Conservation (phyloP, 129 eudicot genomes). For the Chrysanthemum lavandulifolium region DNA sequence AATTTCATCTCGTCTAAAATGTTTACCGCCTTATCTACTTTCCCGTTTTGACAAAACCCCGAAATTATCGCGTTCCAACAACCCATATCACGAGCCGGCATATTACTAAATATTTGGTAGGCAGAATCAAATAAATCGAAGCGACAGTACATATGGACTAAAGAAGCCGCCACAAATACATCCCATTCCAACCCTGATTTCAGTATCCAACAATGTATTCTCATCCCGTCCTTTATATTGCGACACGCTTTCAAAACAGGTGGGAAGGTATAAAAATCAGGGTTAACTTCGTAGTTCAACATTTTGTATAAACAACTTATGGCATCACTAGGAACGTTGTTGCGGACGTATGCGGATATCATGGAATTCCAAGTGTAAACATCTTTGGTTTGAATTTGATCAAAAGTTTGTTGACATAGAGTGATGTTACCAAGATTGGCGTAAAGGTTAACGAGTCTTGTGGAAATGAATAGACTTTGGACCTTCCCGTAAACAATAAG, state of each 20-base stretch:
- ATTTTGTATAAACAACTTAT: conserved; percentile 51
- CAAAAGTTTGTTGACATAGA: conserved; percentile 49
- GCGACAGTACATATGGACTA: conserved; percentile 85
- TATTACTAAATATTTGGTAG: conserved; percentile 47
- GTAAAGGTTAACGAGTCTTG: conserved; percentile 68
- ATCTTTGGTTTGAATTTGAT: conserved; percentile 51
- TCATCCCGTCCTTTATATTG: conserved; percentile 49
- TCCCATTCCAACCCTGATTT: conserved; percentile 77
- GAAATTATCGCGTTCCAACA: conserved; percentile 90
- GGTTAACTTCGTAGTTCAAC: conserved; percentile 52
- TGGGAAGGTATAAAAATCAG: conserved; percentile 85
- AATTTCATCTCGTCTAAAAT: conserved; percentile 64
- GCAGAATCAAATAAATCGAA: conserved; percentile 56
- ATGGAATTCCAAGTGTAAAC: conserved; percentile 84
- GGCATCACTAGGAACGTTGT: conserved; percentile 49
- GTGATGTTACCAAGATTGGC: conserved; percentile 56
- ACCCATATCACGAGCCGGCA: conserved; percentile 77
- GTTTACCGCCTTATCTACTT: conserved; percentile 53
- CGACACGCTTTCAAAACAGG: conserved; percentile 75
- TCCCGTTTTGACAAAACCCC: conserved; percentile 76
- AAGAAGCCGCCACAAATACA: conserved; percentile 74
- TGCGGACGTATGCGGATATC: conserved; percentile 71
- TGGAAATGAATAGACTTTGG: conserved; percentile 51
- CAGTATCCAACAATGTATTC: conserved; percentile 55
- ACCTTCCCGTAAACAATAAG: conserved; percentile 69